Evolutionary conservation across 352 stramenopile genomes (phyloP), one percentile per base, ranked within the genome.

Genomic region (Thraustochytrium sp.): DNA sequence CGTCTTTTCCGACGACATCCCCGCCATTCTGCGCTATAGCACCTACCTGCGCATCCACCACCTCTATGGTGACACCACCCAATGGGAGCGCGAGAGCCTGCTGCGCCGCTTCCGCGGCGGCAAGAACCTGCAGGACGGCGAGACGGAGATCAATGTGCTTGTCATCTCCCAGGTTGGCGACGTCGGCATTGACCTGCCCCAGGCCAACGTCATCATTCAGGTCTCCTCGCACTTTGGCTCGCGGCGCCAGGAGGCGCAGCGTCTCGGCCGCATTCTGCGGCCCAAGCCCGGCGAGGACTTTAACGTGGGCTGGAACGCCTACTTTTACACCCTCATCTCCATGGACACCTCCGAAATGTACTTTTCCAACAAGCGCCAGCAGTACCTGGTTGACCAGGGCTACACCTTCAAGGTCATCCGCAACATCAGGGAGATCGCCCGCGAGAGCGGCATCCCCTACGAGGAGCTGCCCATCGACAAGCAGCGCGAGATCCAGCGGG

Each of bases 191-290:
- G 97, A 99, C 90, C 88, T 99, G 48, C 97, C 97, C 0, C 96
- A 99, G 87, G 97, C 97, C 63, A 99, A 99, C 88, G 96, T 99
- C 23, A 98, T 99, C 85, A 99, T 99, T 85, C 97, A 99, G 90
- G 76, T 97, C 49, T 98, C 96, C 77, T 98, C 93, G 49, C 96
- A 99, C 85, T 99, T 99, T 89, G 96, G 96, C 38, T 98, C 95
- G 73, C 91, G 97, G n/a, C 93, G 97, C 62, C 97, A 99, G 91
- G 97, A 99, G 87, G 97, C 97, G 5, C 97, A 99, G 87, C 93
- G 97, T 36, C 90, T 99, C 16, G 97, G 97, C n/a, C 93, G 97
- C 61, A 99, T 99, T 89, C 88, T 99, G 68, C 93, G 97, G 29
- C 96, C 97, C 18, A 99, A 99, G 88, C 90, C 92, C 21, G 61